These are phyloP conservation scores for Casuarina glauca DNA, from an alignment of 306 rosid genomes.

Conservation along the genomic window DNA sequence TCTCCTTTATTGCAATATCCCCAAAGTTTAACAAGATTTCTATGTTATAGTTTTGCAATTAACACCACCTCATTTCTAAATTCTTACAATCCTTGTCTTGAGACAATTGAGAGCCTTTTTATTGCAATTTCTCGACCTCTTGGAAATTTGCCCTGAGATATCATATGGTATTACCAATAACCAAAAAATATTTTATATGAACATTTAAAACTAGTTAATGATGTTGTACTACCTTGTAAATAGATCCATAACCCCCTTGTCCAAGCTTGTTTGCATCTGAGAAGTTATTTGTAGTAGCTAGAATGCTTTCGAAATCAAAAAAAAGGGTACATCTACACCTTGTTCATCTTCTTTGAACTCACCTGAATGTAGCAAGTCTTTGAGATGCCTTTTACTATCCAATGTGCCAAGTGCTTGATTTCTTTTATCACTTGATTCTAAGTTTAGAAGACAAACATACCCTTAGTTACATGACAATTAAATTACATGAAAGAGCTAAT, in stretches of 20 bases:
- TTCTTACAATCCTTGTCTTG: slow-evolving; percentile 48
- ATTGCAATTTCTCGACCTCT: slow-evolving; percentile 42
- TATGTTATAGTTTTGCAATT: slow-evolving; percentile 53
- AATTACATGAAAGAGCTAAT: not conserved
- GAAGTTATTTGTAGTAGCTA: slow-evolving; percentile 45
- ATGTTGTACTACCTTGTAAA: slow-evolving; percentile 40
- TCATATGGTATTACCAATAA: not conserved
- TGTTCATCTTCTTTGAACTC: slow-evolving; percentile 29
- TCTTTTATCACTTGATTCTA: slow-evolving; percentile 23
- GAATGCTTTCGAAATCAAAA: slow-evolving; percentile 30
- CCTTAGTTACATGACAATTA: not conserved
- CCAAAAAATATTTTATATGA: not conserved
- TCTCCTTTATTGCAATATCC: slow-evolving; percentile 43
- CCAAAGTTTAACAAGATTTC: slow-evolving; percentile 46
- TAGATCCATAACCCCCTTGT: slow-evolving; percentile 63
- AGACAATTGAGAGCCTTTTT: slow-evolving; percentile 50
- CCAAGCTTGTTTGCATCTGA: slow-evolving; percentile 55
- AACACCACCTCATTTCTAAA: slow-evolving; percentile 46
- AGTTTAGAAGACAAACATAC: not conserved
- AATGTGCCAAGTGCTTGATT: slow-evolving; percentile 7
- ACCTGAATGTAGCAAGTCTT: slow-evolving; percentile 26
- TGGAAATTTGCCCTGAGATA: slow-evolving; percentile 35
- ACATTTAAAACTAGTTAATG: not conserved
- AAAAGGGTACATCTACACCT: slow-evolving; percentile 41
- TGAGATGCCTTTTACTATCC: slow-evolving; percentile 26